phyloP scores from a whole-genome alignment of 352 stramenopile genomes.

The Phytophthora niederhauseri region DNA sequence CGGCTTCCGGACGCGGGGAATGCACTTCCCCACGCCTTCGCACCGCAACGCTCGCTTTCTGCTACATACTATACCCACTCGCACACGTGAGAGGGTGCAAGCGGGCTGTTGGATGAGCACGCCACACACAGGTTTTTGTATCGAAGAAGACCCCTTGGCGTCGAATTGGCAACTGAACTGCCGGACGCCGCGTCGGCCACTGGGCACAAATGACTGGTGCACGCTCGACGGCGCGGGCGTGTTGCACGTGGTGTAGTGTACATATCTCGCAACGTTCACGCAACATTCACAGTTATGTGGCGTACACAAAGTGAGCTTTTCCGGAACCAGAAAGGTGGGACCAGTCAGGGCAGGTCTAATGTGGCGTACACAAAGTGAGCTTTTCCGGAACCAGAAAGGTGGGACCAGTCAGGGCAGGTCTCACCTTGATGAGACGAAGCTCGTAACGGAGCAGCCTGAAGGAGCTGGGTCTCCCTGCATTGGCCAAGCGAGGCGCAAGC shows the following conservation, averaged over 20 bases:
- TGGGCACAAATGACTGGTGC: slow-evolving; percentile 40
- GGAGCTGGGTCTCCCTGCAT: neutral
- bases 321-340: neutral
- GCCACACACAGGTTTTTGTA: neutral
- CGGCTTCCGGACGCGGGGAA: slow-evolving; percentile 31
- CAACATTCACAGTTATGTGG: neutral
- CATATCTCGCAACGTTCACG: neutral
- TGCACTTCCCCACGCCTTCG: slow-evolving; percentile 37
- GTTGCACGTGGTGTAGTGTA: neutral
- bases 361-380: neutral
- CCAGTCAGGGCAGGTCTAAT: neutral
- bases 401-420: neutral
- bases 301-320: neutral
- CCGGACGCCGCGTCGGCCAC: neutral
- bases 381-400: neutral
- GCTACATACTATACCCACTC: slow-evolving; percentile 84
- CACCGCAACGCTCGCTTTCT: slow-evolving; percentile 50
- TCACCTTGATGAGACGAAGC: neutral
- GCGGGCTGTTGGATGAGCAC: slow-evolving; percentile 80
- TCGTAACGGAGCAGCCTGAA: neutral
- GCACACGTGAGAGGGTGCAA: slow-evolving; percentile 47
- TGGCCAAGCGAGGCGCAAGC: neutral
- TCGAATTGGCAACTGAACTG: slow-evolving; percentile 31
- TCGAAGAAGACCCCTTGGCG: neutral
- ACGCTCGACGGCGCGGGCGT: neutral